Percentiles rank a stretch among this genome's conserved stretches.
These are phyloP conservation scores for Raphanus sativus DNA, from an alignment of 345 rosid genomes.

Conservation along the genomic window DNA sequence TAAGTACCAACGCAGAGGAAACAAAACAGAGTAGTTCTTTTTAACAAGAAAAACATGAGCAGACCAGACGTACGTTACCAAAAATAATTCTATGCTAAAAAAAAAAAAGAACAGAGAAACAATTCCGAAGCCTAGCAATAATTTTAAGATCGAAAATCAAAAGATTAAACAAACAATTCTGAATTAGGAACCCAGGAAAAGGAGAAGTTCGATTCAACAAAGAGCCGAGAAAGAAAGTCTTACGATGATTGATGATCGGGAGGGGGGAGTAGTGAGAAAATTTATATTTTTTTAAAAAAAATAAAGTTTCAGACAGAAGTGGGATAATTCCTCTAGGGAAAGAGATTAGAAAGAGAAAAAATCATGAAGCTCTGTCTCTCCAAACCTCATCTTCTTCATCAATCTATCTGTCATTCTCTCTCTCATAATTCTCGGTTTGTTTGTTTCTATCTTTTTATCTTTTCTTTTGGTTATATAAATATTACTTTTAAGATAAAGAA, in stretches of 20 bases:
- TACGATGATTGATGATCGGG: slow-evolving; percentile 25
- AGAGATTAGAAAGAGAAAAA: slow-evolving; percentile 2
- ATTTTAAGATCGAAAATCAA: not conserved
- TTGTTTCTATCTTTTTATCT: slow-evolving; percentile 2
- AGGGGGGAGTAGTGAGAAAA: not conserved
- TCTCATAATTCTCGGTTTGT: slow-evolving; percentile 22
- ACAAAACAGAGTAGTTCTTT: not conserved
- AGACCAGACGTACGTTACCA: slow-evolving; percentile 1
- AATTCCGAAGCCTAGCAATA: not conserved
- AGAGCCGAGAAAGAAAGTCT: not conserved
- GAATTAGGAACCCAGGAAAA: not conserved
- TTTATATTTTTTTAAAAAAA: not conserved
- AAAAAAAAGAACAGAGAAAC: not conserved
- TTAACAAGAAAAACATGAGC: not conserved
- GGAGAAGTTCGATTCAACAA: not conserved
- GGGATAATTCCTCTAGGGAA: not conserved
- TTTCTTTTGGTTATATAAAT: not conserved
- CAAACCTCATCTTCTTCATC: slow-evolving; percentile 21
- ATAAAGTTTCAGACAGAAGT: slow-evolving; percentile 11
- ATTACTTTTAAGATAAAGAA: not conserved
- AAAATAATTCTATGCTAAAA: not conserved
- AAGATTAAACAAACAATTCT: not conserved
- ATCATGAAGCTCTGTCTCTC: slow-evolving; percentile 17
- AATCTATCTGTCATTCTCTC: slow-evolving; percentile 21
- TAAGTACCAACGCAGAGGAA: not conserved